phyloP scores from a whole-genome alignment of 129 eudicot genomes.

The Artemisia tridentata region DNA sequence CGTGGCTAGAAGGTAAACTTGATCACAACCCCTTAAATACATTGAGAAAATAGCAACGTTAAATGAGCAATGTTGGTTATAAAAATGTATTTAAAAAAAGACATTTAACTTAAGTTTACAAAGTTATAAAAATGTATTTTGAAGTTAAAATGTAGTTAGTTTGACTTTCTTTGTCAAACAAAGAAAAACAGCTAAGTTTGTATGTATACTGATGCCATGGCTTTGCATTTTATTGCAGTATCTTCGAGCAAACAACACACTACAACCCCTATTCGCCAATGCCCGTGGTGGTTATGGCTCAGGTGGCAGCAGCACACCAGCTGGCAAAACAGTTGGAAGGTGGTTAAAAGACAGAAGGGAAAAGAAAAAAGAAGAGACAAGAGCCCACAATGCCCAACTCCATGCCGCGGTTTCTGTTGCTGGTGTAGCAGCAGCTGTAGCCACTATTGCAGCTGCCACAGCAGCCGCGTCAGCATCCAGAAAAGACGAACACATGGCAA shows the following conservation, averaged over 20 bases:
- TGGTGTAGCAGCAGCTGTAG: constrained; percentile 93
- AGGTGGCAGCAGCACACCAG: constrained; percentile 68
- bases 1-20: too few relatives aligned
- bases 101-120: too few relatives aligned
- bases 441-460: constrained; percentile 91
- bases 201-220: neutral
- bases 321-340: constrained; percentile 89
- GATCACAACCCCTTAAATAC: too few relatives aligned
- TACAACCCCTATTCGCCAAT: constrained; percentile 75
- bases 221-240: constrained; percentile 48
- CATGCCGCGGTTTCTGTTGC: constrained; percentile 95
- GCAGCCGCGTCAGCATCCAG: constrained; percentile 72
- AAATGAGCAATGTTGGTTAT: too few relatives aligned
- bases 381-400: constrained; percentile 92
- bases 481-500: constrained; percentile 83
- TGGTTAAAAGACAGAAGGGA: constrained; percentile 92
- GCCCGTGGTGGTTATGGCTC: constrained; percentile 49
- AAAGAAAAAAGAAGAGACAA: constrained; percentile 87
- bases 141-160: neutral
- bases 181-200: neutral
- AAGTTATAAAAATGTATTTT: neutral
- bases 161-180: neutral
- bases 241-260: constrained; percentile 76
- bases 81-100: too few relatives aligned
- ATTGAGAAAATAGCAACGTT: too few relatives aligned